Evolutionary conservation across 371 early-diverging fungal genomes (phyloP), one percentile per base, ranked within the genome.

Genomic region (Globomyces sp.): DNA sequence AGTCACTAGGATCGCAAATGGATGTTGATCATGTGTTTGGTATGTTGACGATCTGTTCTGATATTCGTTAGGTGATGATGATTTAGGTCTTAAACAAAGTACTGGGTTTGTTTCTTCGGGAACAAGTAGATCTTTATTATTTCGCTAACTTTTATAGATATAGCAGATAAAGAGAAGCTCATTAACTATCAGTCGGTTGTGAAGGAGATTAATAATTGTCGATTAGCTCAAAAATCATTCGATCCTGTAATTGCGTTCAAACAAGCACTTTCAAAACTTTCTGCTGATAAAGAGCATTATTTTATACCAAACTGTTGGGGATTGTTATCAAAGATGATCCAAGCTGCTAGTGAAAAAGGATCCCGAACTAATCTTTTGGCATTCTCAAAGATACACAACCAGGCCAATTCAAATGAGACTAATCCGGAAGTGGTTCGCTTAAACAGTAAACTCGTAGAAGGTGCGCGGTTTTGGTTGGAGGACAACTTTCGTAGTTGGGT

Each of bases 381-480:
- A 10, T 63, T 63, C 45, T 39, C 51, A 48, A 36, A 63, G 39
- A 8, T 41, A 3, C 49, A 63, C 50, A 13, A 42, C 9, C 63
- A 63, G 42, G n/a, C 52, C 68, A 49, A 45, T 36, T 2, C 39
- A 45, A 42, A 52, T n/a, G 40, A 24, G 4, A 53, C 48, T 3
- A 45, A 63, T 0, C 70, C 68, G 4, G 73, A 70, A 0, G 74
- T 73, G 6, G 55, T 70, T 2, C 51, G 43, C 36, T 76, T 77
- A 59, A 68, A 78, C 1, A 64, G 68, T 51, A 42, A 65, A 49
- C 57, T 83, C 34, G 66, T 78, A 52, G 64, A 69, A n/a, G 86
- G 84, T 4, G 73, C 75, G 24, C 69, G 74, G 39, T 39, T 52
- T 9, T 79, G 71, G 71, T 63, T 78, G 34, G 76, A 78, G 59